Percentiles rank a stretch among this genome's conserved stretches.
Evolutionary conservation across 2,329 filamentous ascomycete species (phyloP).

Genomic region (Colletotrichum gloeosporioides): DNA sequence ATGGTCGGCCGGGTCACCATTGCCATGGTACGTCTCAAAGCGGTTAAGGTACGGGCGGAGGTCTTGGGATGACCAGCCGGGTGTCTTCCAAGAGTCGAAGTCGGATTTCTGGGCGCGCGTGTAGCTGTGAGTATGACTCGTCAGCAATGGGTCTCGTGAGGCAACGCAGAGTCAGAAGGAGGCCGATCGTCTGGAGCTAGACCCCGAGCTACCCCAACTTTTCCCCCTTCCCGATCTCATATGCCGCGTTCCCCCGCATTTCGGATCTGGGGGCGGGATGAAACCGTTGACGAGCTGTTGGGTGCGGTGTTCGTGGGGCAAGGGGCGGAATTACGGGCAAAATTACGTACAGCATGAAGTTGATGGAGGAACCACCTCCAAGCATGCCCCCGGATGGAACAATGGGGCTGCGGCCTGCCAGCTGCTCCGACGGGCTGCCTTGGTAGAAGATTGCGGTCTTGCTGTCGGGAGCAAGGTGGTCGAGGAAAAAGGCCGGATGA

Average conservation of each 20-base stretch:
- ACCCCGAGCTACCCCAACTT: not conserved
- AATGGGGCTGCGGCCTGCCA: slow-evolving; percentile 47
- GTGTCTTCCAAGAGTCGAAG: slow-evolving; percentile 57
- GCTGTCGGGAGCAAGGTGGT: slow-evolving; percentile 74
- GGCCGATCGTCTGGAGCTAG: not conserved
- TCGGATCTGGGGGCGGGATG: not conserved
- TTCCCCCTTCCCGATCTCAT: not conserved
- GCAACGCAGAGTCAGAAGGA: not conserved
- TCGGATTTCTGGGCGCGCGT: slow-evolving; percentile 49
- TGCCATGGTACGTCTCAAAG: slow-evolving; percentile 30
- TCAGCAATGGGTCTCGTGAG: not conserved
- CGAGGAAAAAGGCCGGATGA: slow-evolving; percentile 56
- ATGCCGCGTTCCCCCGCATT: not conserved
- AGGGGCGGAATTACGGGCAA: not conserved
- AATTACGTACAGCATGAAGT: slow-evolving; percentile 43
- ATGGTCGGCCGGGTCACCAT: slow-evolving; percentile 36
- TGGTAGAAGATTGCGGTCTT: slow-evolving; percentile 61
- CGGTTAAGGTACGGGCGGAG: slow-evolving; percentile 55
- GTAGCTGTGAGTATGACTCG: slow-evolving; percentile 35
- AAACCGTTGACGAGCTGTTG: not conserved
- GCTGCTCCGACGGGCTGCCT: slow-evolving; percentile 46
- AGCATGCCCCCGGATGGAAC: slow-evolving; percentile 49
- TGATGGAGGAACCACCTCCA: slow-evolving; percentile 56
- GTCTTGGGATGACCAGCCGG: slow-evolving; percentile 57
- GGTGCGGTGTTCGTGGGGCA: not conserved